Evolutionary conservation across 2,329 filamentous ascomycete species (phyloP).

Genomic region (Penicillium sp.): DNA sequence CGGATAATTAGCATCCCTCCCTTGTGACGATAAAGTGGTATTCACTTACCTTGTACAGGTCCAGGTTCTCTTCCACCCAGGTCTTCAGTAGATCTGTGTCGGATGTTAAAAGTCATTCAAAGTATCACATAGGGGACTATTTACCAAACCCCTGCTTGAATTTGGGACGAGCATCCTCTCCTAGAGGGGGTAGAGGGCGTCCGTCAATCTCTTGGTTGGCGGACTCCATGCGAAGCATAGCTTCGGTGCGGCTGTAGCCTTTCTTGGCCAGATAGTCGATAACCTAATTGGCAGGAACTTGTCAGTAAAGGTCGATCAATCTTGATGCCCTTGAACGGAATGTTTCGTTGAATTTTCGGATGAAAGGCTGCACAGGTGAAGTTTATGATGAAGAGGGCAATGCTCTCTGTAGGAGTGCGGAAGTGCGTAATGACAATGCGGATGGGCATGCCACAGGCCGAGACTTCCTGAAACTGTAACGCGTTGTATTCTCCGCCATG

Average conservation of each 20-base stretch:
- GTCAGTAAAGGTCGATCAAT: neutral
- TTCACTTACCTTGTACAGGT: conserved; percentile 77
- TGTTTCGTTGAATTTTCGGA: neutral
- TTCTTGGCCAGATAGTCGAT: conserved; percentile 96
- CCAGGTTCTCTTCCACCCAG: conserved; percentile 89
- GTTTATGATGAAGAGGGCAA: neutral
- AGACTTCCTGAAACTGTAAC: neutral
- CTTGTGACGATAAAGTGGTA: neutral
- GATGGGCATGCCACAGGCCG: neutral
- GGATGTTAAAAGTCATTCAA: conserved; percentile 24
- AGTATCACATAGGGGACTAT: conserved; percentile 8
- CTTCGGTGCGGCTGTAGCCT: conserved; percentile 88
- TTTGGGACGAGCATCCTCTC: conserved; percentile 73
- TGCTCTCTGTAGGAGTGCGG: neutral
- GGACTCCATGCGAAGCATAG: conserved; percentile 87
- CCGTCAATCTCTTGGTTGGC: conserved; percentile 78
- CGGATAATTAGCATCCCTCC: conserved; percentile 9
- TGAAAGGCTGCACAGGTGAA: neutral
- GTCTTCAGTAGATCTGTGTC: conserved; percentile 63
- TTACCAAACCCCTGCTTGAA: conserved; percentile 69
- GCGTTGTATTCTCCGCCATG: neutral
- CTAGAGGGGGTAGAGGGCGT: conserved; percentile 63
- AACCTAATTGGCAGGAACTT: conserved; percentile 53
- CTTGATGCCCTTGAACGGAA: neutral
- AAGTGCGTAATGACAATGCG: too few relatives aligned